These are phyloP conservation scores for Gossypium longicalyx DNA, from an alignment of 345 rosid genomes.

Conservation along the genomic window DNA sequence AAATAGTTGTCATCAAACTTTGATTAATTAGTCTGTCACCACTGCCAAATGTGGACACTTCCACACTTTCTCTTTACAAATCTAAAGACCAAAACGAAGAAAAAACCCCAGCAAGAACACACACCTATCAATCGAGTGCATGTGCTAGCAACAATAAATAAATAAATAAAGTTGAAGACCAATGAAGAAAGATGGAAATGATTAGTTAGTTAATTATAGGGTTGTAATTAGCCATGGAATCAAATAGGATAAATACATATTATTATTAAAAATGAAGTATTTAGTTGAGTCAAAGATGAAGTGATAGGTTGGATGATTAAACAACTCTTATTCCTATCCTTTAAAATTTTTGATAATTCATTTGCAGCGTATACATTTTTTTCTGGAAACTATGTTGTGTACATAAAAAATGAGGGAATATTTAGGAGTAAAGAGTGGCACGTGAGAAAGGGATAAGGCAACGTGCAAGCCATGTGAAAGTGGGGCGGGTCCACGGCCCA, in stretches of 20 bases:
- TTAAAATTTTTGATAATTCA: too few species aligned
- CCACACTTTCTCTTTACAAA: not conserved
- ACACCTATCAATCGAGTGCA: conserved; percentile 16
- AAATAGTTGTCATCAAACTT: not conserved
- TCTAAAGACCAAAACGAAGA: not conserved
- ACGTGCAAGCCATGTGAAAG: conserved; percentile 64
- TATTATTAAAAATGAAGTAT: not conserved
- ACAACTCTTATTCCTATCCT: too few species aligned
- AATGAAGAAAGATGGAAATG: not conserved
- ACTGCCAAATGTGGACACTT: conserved; percentile 7
- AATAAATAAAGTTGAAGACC: not conserved
- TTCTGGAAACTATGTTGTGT: too few species aligned
- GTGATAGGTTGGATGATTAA: too few species aligned
- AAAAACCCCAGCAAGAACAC: not conserved
- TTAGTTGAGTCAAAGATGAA: too few species aligned
- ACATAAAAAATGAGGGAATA: not conserved
- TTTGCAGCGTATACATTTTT: too few species aligned
- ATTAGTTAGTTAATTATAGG: not conserved
- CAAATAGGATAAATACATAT: not conserved
- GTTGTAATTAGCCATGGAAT: not conserved
- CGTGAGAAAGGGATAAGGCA: conserved; percentile 38
- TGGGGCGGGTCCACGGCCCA: conserved; percentile 49
- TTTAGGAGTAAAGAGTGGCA: conserved; percentile 51
- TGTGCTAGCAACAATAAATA: conserved; percentile 15
- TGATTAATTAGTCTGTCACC: conserved; percentile 8